Evolutionary conservation across 2,329 filamentous ascomycete species (phyloP).

Genomic region (Orbilia oligospora): DNA sequence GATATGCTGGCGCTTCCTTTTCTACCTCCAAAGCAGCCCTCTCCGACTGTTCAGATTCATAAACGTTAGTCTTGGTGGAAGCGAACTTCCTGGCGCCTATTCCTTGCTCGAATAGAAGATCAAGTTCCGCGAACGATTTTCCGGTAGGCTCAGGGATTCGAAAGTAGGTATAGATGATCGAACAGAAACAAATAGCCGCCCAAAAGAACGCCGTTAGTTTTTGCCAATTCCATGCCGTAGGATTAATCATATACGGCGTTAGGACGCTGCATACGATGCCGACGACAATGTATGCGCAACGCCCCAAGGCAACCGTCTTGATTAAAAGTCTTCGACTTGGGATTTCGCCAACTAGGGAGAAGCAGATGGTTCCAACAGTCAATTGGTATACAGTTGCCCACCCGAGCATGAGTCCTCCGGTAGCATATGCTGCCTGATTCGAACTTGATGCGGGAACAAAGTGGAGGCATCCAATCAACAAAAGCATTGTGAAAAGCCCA

Average conservation of each 20-base stretch:
- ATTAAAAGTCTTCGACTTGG: conserved; percentile 87
- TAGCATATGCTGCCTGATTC: conserved; percentile 81
- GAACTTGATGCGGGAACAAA: conserved; percentile 69
- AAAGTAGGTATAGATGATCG: conserved; percentile 86
- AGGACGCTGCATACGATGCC: conserved; percentile 85
- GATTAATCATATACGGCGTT: conserved; percentile 94
- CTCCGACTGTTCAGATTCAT: conserved; percentile 67
- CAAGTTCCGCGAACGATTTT: conserved; percentile 86
- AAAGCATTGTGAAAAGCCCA: conserved; percentile 65
- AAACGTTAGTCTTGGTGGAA: conserved; percentile 72
- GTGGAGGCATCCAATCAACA: conserved; percentile 64
- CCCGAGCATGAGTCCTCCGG: conserved; percentile 85
- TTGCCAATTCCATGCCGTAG: conserved; percentile 86
- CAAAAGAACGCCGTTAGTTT: conserved; percentile 66
- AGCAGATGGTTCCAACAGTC: conserved; percentile 89
- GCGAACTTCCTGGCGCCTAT: conserved; percentile 82
- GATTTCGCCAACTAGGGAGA: conserved; percentile 87
- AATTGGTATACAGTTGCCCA: conserved; percentile 89
- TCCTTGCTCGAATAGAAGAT: conserved; percentile 83
- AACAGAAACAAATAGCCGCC: conserved; percentile 82
- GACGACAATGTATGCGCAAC: conserved; percentile 84
- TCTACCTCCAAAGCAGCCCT: conserved; percentile 45
- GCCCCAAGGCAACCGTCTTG: conserved; percentile 90
- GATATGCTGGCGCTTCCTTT: conserved; percentile 29
- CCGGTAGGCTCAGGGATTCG: conserved; percentile 84